Conservation (phyloP, 108 stramenopile species). For the Mediolabrus comicus region DNA sequence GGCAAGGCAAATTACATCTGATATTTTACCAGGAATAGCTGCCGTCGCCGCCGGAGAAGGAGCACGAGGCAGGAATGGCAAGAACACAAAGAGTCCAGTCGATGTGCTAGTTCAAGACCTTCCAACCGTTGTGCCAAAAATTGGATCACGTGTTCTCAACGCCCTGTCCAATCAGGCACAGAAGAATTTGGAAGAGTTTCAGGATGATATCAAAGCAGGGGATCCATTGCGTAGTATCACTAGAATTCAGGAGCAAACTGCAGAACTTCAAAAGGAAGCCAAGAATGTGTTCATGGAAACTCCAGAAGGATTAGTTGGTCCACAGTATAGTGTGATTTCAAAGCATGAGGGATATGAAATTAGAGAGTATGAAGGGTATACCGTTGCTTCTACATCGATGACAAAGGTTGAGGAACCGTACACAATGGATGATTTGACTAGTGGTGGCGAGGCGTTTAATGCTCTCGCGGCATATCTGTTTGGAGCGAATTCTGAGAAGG, state of each 20-base stretch:
- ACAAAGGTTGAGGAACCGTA: conserved; percentile 50
- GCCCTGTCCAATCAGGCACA: conserved; percentile 69
- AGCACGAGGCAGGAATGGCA: conserved; percentile 1
- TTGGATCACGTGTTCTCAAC: conserved; percentile 66
- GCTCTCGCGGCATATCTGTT: conserved; percentile 91
- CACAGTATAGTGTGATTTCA: conserved; percentile 66
- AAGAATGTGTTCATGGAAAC: conserved; percentile 78
- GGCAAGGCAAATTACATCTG: conserved; percentile 75
- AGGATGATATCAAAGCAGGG: conserved; percentile 57
- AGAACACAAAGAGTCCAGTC: conserved; percentile 35
- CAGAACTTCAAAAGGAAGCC: conserved; percentile 66
- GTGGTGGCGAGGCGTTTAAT: conserved; percentile 80
- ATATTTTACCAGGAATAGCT: conserved; percentile 74
- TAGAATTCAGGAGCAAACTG: conserved; percentile 66
- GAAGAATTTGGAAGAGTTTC: conserved; percentile 62
- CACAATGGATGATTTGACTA: conserved; percentile 53
- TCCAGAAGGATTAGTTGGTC: conserved; percentile 79
- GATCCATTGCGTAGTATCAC: conserved; percentile 69
- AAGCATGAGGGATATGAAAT: conserved; percentile 72
- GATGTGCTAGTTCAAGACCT: conserved; percentile 37
- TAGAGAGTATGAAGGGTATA: conserved; percentile 82
- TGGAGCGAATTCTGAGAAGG: conserved; percentile 81
- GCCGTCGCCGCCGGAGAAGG: conserved; percentile 18
- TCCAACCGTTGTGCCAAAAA: conserved; percentile 53
- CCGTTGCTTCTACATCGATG: conserved; percentile 70